phyloP scores from a whole-genome alignment of 1,284 basidiomycete genomes.

The Irpex rosettiformis region DNA sequence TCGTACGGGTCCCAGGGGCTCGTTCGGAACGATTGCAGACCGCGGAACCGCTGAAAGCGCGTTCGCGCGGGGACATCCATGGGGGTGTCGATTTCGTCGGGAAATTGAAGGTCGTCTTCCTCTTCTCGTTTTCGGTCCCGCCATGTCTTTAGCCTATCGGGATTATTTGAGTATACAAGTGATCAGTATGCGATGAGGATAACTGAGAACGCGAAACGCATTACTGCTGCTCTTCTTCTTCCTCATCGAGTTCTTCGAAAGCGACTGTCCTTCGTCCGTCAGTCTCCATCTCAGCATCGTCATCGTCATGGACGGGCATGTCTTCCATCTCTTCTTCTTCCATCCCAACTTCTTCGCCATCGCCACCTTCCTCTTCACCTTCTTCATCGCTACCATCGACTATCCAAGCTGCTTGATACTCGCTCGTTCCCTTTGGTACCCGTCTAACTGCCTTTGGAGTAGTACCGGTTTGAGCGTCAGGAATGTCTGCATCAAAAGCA shows the following conservation, averaged over 20 bases:
- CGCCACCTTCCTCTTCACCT: constrained; percentile 40
- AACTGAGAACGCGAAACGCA: too few relatives aligned
- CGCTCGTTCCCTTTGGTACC: constrained; percentile 87
- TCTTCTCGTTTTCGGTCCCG: constrained; percentile 66
- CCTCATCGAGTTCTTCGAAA: constrained; percentile 77
- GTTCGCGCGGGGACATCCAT: constrained; percentile 79
- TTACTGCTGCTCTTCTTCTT: constrained; percentile 83
- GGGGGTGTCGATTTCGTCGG: constrained; percentile 98
- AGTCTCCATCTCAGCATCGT: constrained; percentile 54
- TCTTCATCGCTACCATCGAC: constrained; percentile 80
- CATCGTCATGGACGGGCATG: constrained; percentile 42
- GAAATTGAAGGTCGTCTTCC: constrained; percentile 81
- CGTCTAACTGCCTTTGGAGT: constrained; percentile 74
- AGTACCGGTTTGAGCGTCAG: constrained; percentile 62
- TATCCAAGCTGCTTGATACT: constrained; percentile 94
- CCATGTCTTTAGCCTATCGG: constrained; percentile 64
- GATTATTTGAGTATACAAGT: neutral
- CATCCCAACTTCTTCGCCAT: constrained; percentile 36
- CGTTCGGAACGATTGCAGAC: constrained; percentile 90
- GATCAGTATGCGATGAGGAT: constrained; percentile 1
- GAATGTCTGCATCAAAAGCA: constrained; percentile 40
- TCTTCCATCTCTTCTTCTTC: constrained; percentile 69
- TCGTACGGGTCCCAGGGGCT: constrained; percentile 98
- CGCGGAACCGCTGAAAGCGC: constrained; percentile 93
- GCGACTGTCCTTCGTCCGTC: constrained; percentile 53